Base-by-base conservation (phyloP, 2,329 filamentous ascomycete species). In the Penicillium sp. region DNA sequence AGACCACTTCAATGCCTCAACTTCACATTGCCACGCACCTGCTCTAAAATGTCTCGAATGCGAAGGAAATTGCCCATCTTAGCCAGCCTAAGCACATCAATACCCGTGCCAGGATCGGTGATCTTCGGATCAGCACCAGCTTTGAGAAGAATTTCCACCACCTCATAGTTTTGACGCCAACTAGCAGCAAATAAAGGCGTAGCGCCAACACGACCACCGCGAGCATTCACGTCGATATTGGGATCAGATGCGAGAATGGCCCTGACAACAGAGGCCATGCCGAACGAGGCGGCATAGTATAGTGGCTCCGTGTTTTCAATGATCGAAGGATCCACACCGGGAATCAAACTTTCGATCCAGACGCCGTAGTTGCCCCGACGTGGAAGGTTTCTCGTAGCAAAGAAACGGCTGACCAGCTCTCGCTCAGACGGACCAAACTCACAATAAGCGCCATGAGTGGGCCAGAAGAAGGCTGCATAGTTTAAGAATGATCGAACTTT, bases 211-310 rank as follows among this genome's bases (percentile, higher is more conserved):
- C 64, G 64, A 8, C 65, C 65, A 14, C 65, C 65, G 4, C 53
- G 64, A 5, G 62, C 62, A 61, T 67, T 61, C 14, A 67, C 42
- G 28, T 67, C 52, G n/a, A 67, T 20, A 31, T 58, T 45, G 5
- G 60, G 54, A 28, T 67, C 63, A 10, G 63, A 59, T 10, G 38
- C 53, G 5, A 67, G 54, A 34, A 67, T 61, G 25, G 58, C 54
- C 22, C 62, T 51, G 28, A 67, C 55, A 8, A 67, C 64, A 31
- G 59, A 54, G 14, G 49, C 20, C 64, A 67, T 63, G 0, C 65
- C 65, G 51, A 65, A 67, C 0, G 65, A 67, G 17, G 60, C 59
- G 1, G 65, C 65, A 31, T 67, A 67, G 49, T 67, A 67, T 4
- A 67, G 51, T 3, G 65, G 65, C 12, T 67, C 59, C 0, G 65